Base-by-base conservation (phyloP, 257 asterid species). In the Solanum virginianum region DNA sequence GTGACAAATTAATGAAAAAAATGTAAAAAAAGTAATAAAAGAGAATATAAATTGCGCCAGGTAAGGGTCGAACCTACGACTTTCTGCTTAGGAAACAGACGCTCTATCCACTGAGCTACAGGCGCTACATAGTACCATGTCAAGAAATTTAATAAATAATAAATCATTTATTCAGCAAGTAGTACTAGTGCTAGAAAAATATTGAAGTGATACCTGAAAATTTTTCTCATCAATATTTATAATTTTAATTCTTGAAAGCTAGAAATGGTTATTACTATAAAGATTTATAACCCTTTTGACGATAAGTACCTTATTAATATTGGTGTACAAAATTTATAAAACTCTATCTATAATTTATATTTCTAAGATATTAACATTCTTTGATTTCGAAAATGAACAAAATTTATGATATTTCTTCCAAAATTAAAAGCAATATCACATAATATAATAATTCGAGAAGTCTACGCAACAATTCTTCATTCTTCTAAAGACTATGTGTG, bases 41-140 rank as follows among this genome's bases (percentile, higher is more conserved):
- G 4, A 49, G 1, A 10, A 10, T 3, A 49, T 2, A 49, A 51
- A 0, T 14, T 98, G 98, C 98, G 94, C 98, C 98, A 94, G 97
- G 94, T 92, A 95, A 97, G 96, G 98, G 94, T 93, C 97, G 95
- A 93, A 93, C 97, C 98, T 94, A 92, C 97, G 95, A 88, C 98
- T 91, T 94, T 94, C 98, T 93, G 97, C 97, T 94, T 94, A 93
- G 98, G 95, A 96, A 94, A 96, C 97, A 94, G 95, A 94, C 98
- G 97, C 98, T 93, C 98, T 94, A 93, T 94, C 98, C 98, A 93
- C 98, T 96, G 98, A 96, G 98, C 98, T 93, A 96, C 98, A 93
- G 95, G 97, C 98, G 97, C 98, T 3, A 32, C 36, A 32, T 32
- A 1, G 2, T 32, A 2, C 4, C 36, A 32, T 3, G 0, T 32